phyloP scores from a whole-genome alignment of 192 early-diverging fungal species.

The Piromyces finnis region DNA sequence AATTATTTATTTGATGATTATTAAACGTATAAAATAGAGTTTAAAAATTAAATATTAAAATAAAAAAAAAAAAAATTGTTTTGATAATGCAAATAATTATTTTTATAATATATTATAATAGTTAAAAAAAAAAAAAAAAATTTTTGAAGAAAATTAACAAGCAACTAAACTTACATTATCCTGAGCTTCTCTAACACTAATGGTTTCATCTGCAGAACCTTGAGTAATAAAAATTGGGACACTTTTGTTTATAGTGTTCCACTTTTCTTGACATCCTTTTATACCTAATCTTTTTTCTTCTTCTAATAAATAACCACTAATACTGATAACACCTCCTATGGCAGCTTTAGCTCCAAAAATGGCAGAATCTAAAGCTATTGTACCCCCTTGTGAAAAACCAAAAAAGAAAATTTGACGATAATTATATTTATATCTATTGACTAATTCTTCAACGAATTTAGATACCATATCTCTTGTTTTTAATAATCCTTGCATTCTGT shows the following conservation, averaged over 20 bases:
- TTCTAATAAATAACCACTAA: slow-evolving; percentile 34
- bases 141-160: too few relatives aligned
- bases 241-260: slow-evolving; percentile 5
- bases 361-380: slow-evolving; percentile 41
- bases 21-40: too few relatives aligned
- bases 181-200: slow-evolving; percentile 11
- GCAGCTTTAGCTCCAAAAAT: slow-evolving; percentile 19
- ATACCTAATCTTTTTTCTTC: slow-evolving; percentile 6
- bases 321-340: slow-evolving; percentile 38
- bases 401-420: slow-evolving; percentile 31
- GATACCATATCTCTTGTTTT: slow-evolving; percentile 18
- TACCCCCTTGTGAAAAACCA: slow-evolving; percentile 59
- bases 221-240: slow-evolving; percentile 32
- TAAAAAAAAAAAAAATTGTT: too few relatives aligned
- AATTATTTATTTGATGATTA: too few relatives aligned
- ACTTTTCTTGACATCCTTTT: slow-evolving; percentile 5
- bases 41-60: slow-evolving; percentile 12
- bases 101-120: too few relatives aligned
- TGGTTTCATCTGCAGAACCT: slow-evolving; percentile 26
- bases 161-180: slow-evolving; percentile 18
- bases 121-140: too few relatives aligned
- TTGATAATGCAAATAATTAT: too few relatives aligned
- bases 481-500: slow-evolving; percentile 19
- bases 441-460: slow-evolving; percentile 19
- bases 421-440: slow-evolving; percentile 10